A percentile compares a stretch with the other conserved stretches of the same genome.
These are phyloP conservation scores for Dicorynia guianensis DNA, from an alignment of 306 rosid genomes.

Conservation along the genomic window DNA sequence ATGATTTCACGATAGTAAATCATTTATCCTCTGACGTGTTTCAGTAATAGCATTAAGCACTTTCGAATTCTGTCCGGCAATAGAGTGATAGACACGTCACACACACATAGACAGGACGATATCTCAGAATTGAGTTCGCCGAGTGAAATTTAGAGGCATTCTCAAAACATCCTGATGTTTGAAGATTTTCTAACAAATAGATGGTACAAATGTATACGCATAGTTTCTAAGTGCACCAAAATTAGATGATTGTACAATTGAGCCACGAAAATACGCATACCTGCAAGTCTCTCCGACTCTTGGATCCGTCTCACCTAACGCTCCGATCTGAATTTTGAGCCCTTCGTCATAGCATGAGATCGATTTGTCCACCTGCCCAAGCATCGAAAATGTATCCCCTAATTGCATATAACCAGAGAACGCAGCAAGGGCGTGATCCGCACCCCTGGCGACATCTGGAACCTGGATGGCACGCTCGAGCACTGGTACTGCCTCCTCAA, in stretches of 20 bases:
- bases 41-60: neutral
- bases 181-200: no score
- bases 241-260: neutral
- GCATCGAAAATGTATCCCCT: conserved; percentile 96
- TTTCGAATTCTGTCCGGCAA: neutral
- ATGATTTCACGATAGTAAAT: neutral
- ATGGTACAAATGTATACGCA: neutral
- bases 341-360: conserved; percentile 87
- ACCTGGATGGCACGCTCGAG: conserved; percentile 90
- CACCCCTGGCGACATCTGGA: conserved; percentile 63
- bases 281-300: conserved; percentile 98
- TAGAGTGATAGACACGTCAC: no score
- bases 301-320: conserved; percentile 91
- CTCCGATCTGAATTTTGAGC: conserved; percentile 90
- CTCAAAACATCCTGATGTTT: neutral
- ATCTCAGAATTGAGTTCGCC: no score
- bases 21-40: neutral
- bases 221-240: neutral
- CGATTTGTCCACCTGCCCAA: conserved; percentile 86
- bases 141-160: no score
- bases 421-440: conserved; percentile 96
- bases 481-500: conserved; percentile 94
- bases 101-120: neutral
- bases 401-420: conserved; percentile 97
- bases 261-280: conserved; percentile 36